Evolutionary conservation across 495 filamentous ascomycete genomes (phyloP), one percentile per base, ranked within the genome.

Genomic region (Neurospora sp.): DNA sequence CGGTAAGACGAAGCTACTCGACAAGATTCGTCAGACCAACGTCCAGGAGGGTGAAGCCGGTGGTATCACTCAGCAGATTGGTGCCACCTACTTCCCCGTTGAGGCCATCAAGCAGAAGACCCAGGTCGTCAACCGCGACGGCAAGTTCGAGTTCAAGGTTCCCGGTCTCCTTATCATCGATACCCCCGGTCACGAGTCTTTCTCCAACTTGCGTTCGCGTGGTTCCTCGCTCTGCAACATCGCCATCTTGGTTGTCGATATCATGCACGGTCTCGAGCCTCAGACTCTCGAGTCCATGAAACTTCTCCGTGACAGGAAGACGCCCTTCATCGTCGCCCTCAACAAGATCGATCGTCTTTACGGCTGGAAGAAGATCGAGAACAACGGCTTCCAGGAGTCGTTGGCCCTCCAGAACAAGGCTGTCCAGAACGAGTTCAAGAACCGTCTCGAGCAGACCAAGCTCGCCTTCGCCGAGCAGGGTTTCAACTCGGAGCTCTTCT

Each of bases 281-380:
- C 96, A 99, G 81, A 99, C 96, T 35, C 87, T 98, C 8, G 96
- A 99, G 81, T 98, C 96, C 8, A 98, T 99, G 92, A 90, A 89
- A 73, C 83, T 99, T 71, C 89, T 99, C 42, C 89, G 96, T 77
- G 95, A 98, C 77, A 87, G 93, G 73, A 96, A 94, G 82, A 99
- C 96, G 61, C 96, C 96, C 12, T 99, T 99, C 86, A 97, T 99
- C 77, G 96, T 99, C 65, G 96, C 96, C 3, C 86, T 99, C 75
- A 99, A 99, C 89, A 99, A 99, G 87, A 98, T 99, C 75, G 96
- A 99, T 89, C 94, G 96, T 90, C 90, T 99, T 10, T 98, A 97
- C 79, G 92, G 90, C 81, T 99, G 96, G 96, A 95, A 95, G 85
- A 92, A 94, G 83, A 93, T 97, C 75, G 94, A 95, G 74, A 97